A percentile compares a stretch with the other conserved stretches of the same genome.
These are phyloP conservation scores for Voacanga thouarsii DNA, from an alignment of 257 asterid genomes.

Conservation along the genomic window DNA sequence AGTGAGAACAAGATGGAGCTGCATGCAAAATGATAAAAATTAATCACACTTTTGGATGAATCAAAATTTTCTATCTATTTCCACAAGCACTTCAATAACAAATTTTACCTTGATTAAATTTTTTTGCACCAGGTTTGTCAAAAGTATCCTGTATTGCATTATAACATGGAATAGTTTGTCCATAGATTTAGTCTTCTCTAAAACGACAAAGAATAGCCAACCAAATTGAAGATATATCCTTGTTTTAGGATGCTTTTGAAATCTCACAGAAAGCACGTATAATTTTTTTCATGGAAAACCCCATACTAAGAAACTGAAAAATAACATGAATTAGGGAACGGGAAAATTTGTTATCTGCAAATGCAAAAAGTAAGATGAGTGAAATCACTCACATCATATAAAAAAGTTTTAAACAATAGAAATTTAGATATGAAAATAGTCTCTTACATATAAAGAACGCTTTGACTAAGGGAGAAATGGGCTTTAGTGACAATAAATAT, in stretches of 20 bases:
- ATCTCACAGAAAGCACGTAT: conserved; percentile 46
- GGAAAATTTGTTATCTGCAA: background rate
- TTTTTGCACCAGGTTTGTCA: conserved; percentile 24
- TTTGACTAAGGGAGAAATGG: no score
- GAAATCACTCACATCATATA: background rate
- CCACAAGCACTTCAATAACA: conserved; percentile 1
- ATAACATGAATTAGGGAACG: conserved; percentile 16
- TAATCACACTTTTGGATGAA: no score
- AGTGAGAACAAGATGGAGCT: conserved; percentile 34
- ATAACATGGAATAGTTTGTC: conserved; percentile 34
- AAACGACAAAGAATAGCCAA: conserved; percentile 60
- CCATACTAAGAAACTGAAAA: conserved; percentile 56
- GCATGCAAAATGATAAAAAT: no score
- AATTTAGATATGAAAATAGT: background rate
- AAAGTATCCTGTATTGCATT: conserved; percentile 22
- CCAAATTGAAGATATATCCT: conserved; percentile 57
- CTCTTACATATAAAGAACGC: background rate
- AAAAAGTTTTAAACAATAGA: background rate
- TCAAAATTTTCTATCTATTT: conserved; percentile 7
- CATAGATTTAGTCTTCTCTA: conserved; percentile 63
- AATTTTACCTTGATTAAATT: conserved; percentile 26
- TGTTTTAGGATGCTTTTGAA: conserved; percentile 43
- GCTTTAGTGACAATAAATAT: no score
- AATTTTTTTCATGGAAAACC: conserved; percentile 56
- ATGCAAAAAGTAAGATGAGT: conserved; percentile 9